Base-by-base conservation (phyloP, 148 eudicot species). In the Chenopodium quinoa region DNA sequence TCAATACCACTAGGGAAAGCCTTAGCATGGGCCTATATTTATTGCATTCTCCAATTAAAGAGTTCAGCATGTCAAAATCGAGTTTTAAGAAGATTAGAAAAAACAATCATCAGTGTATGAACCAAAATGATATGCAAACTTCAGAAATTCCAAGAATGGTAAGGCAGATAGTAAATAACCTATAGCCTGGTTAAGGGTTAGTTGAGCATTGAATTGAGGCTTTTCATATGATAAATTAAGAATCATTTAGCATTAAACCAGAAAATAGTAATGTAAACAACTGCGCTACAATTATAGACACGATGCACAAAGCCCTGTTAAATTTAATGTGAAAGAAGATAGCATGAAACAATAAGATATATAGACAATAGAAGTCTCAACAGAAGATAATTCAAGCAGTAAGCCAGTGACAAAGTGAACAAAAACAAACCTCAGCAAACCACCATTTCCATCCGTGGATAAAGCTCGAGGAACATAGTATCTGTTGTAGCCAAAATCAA, bases 351-450 rank as follows among this genome's bases (percentile, higher is more conserved):
- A 44, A 20, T 31, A 64, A 44, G 23, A n/a, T 9, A 34, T 1
- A 7, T 54, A 50, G 27, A 22, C 50, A 32, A 40, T 47, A 66
- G 48, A 68, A 31, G 37, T 20, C 46, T 54, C 62, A 62, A 79
- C 66, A 78, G 63, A 79, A 78, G 47, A 23, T n/a, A 73, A 40
- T 60, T 47, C 77, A 67, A 40, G 71, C 20, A n/a, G 56, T 73
- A 66, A 12, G 19, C 19, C 27, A 74, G 12, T 54, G 76, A 34
- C 79, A 71, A 48, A 20, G 69, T 3, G 47, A 68, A 79, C 7
- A 62, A n/a, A 73, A 62, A 73, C 88, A 46, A 23, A 91, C 91
- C 94, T 90, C 66, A 82, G 85, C 23, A 83, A 79, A 64, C 85
- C 79, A 31, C 81, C 89, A 73, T 65, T 79, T 77, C 71, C 87